Conservation (phyloP, 2,329 filamentous ascomycete species). For the Whalleya microplaca region DNA sequence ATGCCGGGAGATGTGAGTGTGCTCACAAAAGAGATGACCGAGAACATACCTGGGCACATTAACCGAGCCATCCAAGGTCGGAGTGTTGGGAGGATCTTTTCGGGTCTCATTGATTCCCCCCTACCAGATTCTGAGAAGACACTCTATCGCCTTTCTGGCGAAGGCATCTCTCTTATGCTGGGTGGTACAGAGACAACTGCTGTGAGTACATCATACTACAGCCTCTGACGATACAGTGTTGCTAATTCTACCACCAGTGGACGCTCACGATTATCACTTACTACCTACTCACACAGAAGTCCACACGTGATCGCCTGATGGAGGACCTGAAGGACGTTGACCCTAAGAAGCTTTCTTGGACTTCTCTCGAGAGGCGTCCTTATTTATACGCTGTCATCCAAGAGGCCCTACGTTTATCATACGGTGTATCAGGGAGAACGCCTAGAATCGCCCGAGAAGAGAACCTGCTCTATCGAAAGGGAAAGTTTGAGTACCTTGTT, state of each 20-base stretch:
- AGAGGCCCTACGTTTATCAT: conserved; percentile 28
- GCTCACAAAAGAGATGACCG: neutral
- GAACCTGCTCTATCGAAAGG: conserved; percentile 19
- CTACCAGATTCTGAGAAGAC: conserved; percentile 42
- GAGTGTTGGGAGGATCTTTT: conserved; percentile 32
- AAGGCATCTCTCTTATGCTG: conserved; percentile 37
- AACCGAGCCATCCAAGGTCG: conserved; percentile 1
- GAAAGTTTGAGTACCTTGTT: conserved; percentile 20
- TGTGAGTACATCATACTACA: conserved; percentile 20
- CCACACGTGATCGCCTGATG: conserved; percentile 36
- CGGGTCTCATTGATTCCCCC: conserved; percentile 34
- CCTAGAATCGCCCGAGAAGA: conserved; percentile 24
- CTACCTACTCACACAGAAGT: conserved; percentile 38
- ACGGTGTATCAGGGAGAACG: conserved; percentile 19
- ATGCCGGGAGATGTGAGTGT: conserved; percentile 5
- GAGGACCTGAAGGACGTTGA: conserved; percentile 37
- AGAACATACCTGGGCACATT: conserved; percentile 11
- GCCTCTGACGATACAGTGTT: too few species aligned
- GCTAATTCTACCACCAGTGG: too few species aligned
- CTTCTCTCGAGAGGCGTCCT: conserved; percentile 26
- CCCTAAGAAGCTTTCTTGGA: conserved; percentile 21
- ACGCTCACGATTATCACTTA: conserved; percentile 40
- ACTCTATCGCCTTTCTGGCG: conserved; percentile 35
- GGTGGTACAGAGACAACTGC: conserved; percentile 45
- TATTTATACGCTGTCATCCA: conserved; percentile 27